Evolutionary conservation across 495 filamentous ascomycete genomes (phyloP).

Genomic region (Neurospora intermedia): DNA sequence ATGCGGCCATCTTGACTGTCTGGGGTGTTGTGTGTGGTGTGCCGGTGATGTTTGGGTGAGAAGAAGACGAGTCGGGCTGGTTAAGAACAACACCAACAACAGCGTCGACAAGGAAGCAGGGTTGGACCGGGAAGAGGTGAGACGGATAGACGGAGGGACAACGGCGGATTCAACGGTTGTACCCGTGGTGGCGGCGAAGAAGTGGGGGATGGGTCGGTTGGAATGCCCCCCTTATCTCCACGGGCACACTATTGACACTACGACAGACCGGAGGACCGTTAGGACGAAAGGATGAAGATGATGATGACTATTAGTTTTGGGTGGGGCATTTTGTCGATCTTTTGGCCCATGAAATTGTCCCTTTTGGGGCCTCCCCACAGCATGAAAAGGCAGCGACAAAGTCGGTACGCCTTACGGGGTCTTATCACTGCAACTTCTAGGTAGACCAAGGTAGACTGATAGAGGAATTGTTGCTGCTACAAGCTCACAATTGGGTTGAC

Average conservation of each 20-base stretch:
- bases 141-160: background rate
- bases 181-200: background rate
- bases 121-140: background rate
- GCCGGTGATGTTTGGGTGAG: background rate
- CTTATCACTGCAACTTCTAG: too few relatives aligned
- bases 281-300: background rate
- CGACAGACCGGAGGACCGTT: background rate
- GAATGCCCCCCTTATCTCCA: background rate
- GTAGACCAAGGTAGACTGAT: too few relatives aligned
- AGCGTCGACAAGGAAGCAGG: background rate
- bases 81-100: background rate
- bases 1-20: constrained; percentile 18
- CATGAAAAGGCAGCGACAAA: too few relatives aligned
- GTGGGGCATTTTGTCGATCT: too few relatives aligned
- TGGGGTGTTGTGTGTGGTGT: background rate
- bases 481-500: background rate
- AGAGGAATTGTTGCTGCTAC: too few relatives aligned
- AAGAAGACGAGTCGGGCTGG: background rate
- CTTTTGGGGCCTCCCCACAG: too few relatives aligned
- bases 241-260: background rate
- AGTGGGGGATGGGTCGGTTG: background rate
- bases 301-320: background rate
- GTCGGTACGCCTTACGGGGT: too few relatives aligned
- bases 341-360: too few relatives aligned
- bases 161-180: background rate